Evolutionary conservation across 108 stramenopile genomes (phyloP).

Genomic region (Poteriospumella lacustris): DNA sequence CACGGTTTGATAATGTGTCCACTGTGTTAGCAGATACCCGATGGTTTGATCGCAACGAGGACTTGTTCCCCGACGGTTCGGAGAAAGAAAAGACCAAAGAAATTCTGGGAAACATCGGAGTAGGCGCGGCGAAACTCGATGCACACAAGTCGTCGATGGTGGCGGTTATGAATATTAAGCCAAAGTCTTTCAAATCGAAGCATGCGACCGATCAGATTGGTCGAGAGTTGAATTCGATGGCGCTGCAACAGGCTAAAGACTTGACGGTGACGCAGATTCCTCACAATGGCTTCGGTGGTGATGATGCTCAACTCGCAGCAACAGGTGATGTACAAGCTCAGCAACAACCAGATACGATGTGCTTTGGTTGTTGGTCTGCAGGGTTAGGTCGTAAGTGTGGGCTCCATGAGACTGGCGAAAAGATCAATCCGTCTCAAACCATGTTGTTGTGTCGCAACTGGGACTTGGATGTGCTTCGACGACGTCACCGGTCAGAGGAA

Average conservation of each 20-base stretch:
- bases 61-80: background rate
- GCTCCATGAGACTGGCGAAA: background rate
- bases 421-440: slow-evolving; percentile 22
- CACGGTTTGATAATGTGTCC: slow-evolving; percentile 61
- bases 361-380: slow-evolving; percentile 71
- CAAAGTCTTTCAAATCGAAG: background rate
- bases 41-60: background rate
- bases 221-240: background rate
- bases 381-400: slow-evolving; percentile 34
- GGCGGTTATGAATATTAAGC: background rate
- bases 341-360: slow-evolving; percentile 35
- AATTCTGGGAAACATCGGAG: background rate
- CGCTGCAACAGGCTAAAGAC: background rate
- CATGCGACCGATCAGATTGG: background rate
- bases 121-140: too few species aligned
- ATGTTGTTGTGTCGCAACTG: slow-evolving; percentile 65
- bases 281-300: slow-evolving; percentile 45
- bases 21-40: slow-evolving; percentile 52
- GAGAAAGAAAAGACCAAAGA: background rate
- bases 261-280: slow-evolving; percentile 46
- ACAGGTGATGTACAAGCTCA: background rate
- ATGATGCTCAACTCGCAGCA: slow-evolving; percentile 2
- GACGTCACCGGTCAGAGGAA: slow-evolving; percentile 66
- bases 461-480: slow-evolving; percentile 57
- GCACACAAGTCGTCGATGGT: background rate